Evolutionary conservation across 2,329 filamentous ascomycete species (phyloP), one percentile per base, ranked within the genome.

Genomic region (Aspergillus luchuensis): DNA sequence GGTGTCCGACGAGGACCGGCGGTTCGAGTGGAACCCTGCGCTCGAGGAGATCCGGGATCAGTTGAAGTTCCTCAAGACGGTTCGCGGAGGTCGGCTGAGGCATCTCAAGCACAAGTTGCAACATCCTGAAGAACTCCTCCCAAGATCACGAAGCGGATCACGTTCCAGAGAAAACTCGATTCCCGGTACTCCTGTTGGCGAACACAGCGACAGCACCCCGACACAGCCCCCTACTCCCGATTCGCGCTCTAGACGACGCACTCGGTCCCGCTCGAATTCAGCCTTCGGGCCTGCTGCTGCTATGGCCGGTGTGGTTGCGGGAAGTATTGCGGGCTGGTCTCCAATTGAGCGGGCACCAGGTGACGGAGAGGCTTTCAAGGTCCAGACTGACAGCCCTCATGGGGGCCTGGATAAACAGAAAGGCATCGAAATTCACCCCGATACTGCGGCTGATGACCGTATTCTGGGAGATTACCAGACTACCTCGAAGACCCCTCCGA

Each of bases 231-330:
- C 83, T 3, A 85, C 83, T 0, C 85, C 86, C 1, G 84, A 85
- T 48, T 84, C 80, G 13, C 77, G 79, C 8, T 80, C 80, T 28
- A 78, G 79, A 58, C 73, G 69, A 54, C 74, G 83, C 53, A 80
- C 78, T 2, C 81, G 86, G 59, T 87, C 85, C 36, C 81, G 85
- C 30, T 87, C 85, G 13, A 88, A 86, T 71, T 82, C 81, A 2
- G 74, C 79, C 1, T 82, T 88, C 65, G 85, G 84, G 5, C 83
- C 86, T 8, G 86, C 85, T 13, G 81, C 85, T 49, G 87, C 86
- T 39, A 88, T 88, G 85, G 86, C 86, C 23, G 87, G 87, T 66
- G 81, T 89, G 51, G 81, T 89, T 39, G 87, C 86, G n/a, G 86
- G 87, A 56, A 87, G 85, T 70, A 82, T 89, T 65, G 85, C 82